Evolutionary conservation across 148 eudicot genomes (phyloP), one percentile per base, ranked within the genome.

Genomic region (Dianthus caryophyllus): DNA sequence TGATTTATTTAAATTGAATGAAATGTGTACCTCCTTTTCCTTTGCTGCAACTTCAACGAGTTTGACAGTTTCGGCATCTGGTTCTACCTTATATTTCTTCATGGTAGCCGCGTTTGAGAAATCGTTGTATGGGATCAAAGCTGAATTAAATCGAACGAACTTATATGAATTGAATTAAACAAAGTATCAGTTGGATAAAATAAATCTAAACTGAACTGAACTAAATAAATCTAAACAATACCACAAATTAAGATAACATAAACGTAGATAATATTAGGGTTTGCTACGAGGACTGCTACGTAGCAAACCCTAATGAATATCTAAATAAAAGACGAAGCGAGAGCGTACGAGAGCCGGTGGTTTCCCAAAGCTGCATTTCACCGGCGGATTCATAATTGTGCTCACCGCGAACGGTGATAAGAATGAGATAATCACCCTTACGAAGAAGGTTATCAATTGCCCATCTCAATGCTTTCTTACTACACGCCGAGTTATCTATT

Each of bases 281-380:
- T n/a, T n/a, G n/a, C n/a, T n/a, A n/a, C n/a, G n/a, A n/a, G n/a
- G n/a, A n/a, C n/a, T n/a, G n/a, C n/a, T n/a, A n/a, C n/a, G n/a
- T n/a, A n/a, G n/a, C n/a, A n/a, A n/a, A 33, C 38, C 38, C 38
- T 33, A 33, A 41, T 4, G 44, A 41, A 9, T 9, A 66, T n/a
- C 9, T 30, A 17, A 46, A 16, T 5, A 44, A 5, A 2, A 25
- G 17, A 26, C 16, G 64, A 15, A 66, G n/a, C 2, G 48, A 22
- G 16, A 14, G 20, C 81, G 3, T 81, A 90, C 97, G 97, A 61
- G 96, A 86, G 52, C 97, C 97, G 36, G 96, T 75, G 76, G 87
- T 43, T 67, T 83, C 90, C 97, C 97, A 91, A 9, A 91, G 89
- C 73, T 88, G 91, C 84, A 83, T 78, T 69, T 86, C 88, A 26